Base-by-base conservation (phyloP, 495 filamentous ascomycete species). In the Xylaria bambusicola region DNA sequence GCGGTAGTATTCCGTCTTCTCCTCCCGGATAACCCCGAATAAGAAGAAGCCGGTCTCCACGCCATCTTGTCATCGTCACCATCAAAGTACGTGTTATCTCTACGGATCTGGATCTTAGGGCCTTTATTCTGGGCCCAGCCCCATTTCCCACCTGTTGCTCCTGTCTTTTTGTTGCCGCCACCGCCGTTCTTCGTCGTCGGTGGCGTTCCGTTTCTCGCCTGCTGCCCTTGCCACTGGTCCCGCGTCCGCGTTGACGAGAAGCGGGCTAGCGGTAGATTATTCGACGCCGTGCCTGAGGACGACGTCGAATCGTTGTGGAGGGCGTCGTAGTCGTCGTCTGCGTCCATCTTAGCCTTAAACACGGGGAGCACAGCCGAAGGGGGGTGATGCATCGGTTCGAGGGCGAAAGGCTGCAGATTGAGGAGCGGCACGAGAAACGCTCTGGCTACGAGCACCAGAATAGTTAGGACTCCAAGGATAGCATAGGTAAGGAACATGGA, bases 401-500 rank as follows among this genome's bases (percentile, higher is more conserved):
- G 64, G 2, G 79, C 77, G 53, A 82, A 82, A 0, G 70, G 73
- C 8, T 64, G 66, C 1, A 83, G 71, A 17, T 75, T 71, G 4
- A 79, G 63, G 18, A 77, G 50, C 15, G 80, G 80, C 0, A 84
- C 72, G 61, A 87, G 71, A 35, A 87, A 71, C 12, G 92, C 84
- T 47, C 87, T 81, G 21, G 84, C 65, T 40, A 84, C 64, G 20
- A 96, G 82, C 9, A 84, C 24, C 26, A 79, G 49, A 3, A 94
- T 48, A 7, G 82, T 90, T 9, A 91, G 15, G 6, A 77, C 75
- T 0, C 88, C 74, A 23, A 93, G 73, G 9, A 76, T 70, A 48
- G 73, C 82, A 68, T 99, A 99, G 57, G 82, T 80, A 42, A 92
- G 83, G 75, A 92, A 95, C 45, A 92, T 91, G 8, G 78, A 77